Base-by-base conservation (phyloP, 257 asterid genomes). In the Jasminum sambac region DNA sequence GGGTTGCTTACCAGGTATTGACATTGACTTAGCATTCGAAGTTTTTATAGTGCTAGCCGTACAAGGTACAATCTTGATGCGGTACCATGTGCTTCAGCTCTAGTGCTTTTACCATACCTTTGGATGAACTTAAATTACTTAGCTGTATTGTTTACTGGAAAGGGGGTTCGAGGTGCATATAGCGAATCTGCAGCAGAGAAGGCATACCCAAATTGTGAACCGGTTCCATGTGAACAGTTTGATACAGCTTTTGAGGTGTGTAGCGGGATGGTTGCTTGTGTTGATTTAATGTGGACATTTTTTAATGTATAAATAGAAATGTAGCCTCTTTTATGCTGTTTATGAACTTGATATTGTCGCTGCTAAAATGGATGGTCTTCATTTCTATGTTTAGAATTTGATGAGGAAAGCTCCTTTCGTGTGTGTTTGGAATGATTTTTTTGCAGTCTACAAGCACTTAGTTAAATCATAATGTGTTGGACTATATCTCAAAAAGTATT, bases 191-290 rank as follows among this genome's bases (percentile, higher is more conserved):
- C 98, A 9, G 97, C 98, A 17, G 90, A 87, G 84, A 95, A 95
- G 90, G 99, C 97, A 8, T 92, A 95, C 77, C 99, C 96, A 11
- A 92, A 90, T 79, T 95, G 98, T 30, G 98, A 95, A 89, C 87
- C 98, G 67, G 99, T 95, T 74, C 96, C 97, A 0, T 94, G 98
- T 43, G 99, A 95, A 78, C 99, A 91, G 76, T 95, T 95, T 69
- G 99, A 95, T 74, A 85, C 96, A 0, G 92, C 99, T 62, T 95
- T 95, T 77, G 95, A 91, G 74, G 99, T 91, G 63, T 86, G 89
- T 78, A 63, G 37, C 44, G 24, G 59, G 8, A 6, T 21, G 5
- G 23, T 24, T 17, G 24, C 25, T 8, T 11, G 8, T 23, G 34
- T 52, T 6, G 26, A 7, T 52, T 52, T 6, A 52, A 23, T 55